Conservation (phyloP, 2,329 filamentous ascomycete species). For the Knufia fluminis region DNA sequence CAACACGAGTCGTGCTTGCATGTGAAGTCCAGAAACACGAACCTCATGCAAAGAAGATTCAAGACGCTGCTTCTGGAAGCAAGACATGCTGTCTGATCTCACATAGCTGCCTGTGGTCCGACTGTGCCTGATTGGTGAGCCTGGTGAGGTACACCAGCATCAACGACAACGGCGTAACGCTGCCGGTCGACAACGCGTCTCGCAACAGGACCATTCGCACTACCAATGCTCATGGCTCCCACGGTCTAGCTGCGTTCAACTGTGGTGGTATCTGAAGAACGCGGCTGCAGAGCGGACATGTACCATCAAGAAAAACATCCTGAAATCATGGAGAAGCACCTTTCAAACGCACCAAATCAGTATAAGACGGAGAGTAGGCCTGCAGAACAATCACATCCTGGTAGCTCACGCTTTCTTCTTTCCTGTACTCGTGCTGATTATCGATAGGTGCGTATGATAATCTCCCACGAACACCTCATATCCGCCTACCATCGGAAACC, state of each 20-base stretch:
- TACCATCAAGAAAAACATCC: no score
- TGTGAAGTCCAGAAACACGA: no score
- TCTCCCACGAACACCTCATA: constrained; percentile 8
- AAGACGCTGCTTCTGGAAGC: no score
- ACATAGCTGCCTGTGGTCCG: no score
- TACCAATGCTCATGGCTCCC: not conserved
- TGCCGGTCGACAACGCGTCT: not conserved
- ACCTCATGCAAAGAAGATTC: no score
- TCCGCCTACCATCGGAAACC: constrained; percentile 13
- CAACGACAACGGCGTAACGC: not conserved
- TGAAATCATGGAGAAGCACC: not conserved
- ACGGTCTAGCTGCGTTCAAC: not conserved
- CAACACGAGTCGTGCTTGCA: no score
- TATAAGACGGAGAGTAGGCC: not conserved
- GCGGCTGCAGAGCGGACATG: no score
- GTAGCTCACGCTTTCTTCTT: not conserved
- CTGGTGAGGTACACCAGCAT: no score
- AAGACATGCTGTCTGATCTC: no score
- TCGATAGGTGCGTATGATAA: not conserved
- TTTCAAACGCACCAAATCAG: not conserved
- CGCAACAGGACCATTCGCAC: not conserved
- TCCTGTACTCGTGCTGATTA: not conserved
- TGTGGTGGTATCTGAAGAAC: no score
- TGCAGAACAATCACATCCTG: not conserved
- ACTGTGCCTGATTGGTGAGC: no score